phyloP scores from a whole-genome alignment of 2,329 filamentous ascomycete species.

The Paracorniculantispora psalliotae region DNA sequence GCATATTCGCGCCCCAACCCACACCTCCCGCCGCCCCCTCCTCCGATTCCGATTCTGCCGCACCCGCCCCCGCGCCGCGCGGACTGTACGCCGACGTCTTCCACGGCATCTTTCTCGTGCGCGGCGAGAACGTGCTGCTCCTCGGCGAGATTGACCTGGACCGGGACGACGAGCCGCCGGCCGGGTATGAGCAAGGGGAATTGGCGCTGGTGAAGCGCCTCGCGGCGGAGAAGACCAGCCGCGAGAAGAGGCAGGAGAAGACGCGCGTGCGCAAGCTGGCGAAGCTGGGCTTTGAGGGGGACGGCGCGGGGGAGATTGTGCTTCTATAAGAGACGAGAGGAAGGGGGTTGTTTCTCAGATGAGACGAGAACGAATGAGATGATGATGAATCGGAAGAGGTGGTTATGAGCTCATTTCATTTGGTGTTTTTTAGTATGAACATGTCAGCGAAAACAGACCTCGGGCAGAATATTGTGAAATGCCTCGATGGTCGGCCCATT shows the following conservation, averaged over 20 bases:
- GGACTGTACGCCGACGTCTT: conserved; percentile 76
- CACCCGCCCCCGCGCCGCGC: conserved; percentile 20
- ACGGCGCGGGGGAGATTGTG: conserved; percentile 71
- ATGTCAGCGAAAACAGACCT: conserved; percentile 17
- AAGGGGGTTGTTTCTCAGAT: too few species aligned
- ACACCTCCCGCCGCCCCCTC: conserved; percentile 30
- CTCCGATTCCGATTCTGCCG: conserved; percentile 9
- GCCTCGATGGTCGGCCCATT: conserved; percentile 27
- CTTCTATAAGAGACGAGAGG: conserved; percentile 47
- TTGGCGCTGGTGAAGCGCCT: conserved; percentile 65
- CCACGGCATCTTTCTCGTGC: conserved; percentile 83
- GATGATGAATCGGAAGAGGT: too few species aligned
- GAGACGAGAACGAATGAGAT: too few species aligned
- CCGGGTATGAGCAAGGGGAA: conserved; percentile 63
- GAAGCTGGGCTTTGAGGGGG: conserved; percentile 80
- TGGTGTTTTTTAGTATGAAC: conserved; percentile 21
- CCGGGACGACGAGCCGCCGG: conserved; percentile 82
- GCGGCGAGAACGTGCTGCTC: conserved; percentile 94
- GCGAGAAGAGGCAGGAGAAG: conserved; percentile 71
- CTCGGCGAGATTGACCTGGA: conserved; percentile 96
- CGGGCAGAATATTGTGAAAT: conserved; percentile 64
- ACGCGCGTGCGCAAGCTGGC: conserved; percentile 64
- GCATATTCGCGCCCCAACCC: conserved; percentile 65
- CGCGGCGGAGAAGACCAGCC: conserved; percentile 64
- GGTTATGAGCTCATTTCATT: conserved; percentile 7